Percentiles rank a stretch among this genome's conserved stretches.
Conservation (phyloP, 1,284 basidiomycete genomes). For the Cystobasidium sp. region DNA sequence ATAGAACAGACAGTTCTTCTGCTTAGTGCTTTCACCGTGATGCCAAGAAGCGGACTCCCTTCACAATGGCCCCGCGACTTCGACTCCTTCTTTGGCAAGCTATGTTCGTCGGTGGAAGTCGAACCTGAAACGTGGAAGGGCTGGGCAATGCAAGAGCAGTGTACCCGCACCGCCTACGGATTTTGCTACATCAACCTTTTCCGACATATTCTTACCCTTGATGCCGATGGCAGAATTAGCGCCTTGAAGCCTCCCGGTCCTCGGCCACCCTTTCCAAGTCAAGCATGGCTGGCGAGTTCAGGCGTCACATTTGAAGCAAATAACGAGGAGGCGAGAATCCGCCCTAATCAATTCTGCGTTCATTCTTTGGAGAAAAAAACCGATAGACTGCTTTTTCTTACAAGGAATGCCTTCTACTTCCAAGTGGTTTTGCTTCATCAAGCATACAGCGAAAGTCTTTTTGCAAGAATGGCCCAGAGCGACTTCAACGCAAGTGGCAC, state of each 20-base stretch:
- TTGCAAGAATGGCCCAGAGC: not conserved
- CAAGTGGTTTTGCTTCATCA: conserved; percentile 1
- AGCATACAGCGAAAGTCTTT: not conserved
- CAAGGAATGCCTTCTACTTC: not conserved
- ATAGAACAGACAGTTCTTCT: conserved; percentile 6
- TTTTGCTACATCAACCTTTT: conserved; percentile 10
- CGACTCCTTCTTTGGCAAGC: not conserved
- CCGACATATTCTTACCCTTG: not conserved
- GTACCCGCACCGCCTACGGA: not conserved
- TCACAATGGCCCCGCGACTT: conserved; percentile 9
- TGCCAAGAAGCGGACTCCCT: not conserved
- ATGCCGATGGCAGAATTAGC: not conserved
- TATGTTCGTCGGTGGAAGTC: not conserved
- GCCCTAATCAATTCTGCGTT: not conserved
- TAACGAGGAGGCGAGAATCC: not conserved
- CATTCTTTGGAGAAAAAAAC: not conserved
- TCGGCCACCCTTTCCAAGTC: not conserved
- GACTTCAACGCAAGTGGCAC: not conserved
- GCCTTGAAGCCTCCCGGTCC: not conserved
- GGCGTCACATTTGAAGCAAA: not conserved
- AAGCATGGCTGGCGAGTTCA: not conserved
- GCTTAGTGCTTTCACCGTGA: not conserved
- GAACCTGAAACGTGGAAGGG: not conserved
- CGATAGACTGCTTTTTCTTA: too few relatives aligned
- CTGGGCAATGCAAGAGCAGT: not conserved